Evolutionary conservation across 2,329 filamentous ascomycete genomes (phyloP).

Genomic region (Epichloe baconii): DNA sequence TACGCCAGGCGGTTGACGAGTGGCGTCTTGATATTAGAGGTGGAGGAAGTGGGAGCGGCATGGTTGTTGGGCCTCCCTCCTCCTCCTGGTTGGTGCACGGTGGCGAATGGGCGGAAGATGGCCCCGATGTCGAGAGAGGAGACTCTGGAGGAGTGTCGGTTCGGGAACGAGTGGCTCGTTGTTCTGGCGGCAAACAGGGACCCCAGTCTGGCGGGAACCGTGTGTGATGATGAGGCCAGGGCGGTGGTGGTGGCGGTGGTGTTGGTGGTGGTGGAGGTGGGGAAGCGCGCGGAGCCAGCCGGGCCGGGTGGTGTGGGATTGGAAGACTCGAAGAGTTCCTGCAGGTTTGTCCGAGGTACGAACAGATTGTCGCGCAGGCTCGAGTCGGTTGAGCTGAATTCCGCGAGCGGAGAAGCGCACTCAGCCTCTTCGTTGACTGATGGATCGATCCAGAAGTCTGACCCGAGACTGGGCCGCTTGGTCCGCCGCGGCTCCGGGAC

Average conservation of each 20-base stretch:
- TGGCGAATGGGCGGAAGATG: conserved; percentile 41
- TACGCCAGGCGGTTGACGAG: conserved; percentile 42
- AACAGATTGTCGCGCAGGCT: conserved; percentile 24
- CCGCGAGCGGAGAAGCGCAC: conserved; percentile 12
- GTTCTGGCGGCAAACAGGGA: conserved; percentile 42
- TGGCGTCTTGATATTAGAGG: conserved; percentile 25
- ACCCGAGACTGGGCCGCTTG: conserved; percentile 41
- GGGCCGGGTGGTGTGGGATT: conserved; percentile 7
- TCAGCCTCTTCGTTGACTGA: conserved; percentile 14
- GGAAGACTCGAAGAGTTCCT: conserved; percentile 25
- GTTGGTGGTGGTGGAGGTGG: background rate
- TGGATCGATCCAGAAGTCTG: conserved; percentile 40
- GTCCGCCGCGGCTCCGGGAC: conserved; percentile 32
- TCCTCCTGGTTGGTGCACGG: conserved; percentile 29
- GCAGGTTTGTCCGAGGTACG: conserved; percentile 28
- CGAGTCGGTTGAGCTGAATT: conserved; percentile 22
- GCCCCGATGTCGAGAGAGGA: conserved; percentile 30
- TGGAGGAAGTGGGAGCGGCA: conserved; percentile 9
- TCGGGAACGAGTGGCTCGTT: conserved; percentile 48
- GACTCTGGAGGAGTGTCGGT: conserved; percentile 36
- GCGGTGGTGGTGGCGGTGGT: background rate
- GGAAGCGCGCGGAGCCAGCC: background rate
- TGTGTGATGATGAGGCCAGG: conserved; percentile 16
- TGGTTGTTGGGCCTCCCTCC: conserved; percentile 8
- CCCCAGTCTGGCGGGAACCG: conserved; percentile 36